A percentile compares a stretch with the other conserved stretches of the same genome.
phyloP scores from a whole-genome alignment of 2,329 filamentous ascomycete genomes.

The Lecanosticta acicola region DNA sequence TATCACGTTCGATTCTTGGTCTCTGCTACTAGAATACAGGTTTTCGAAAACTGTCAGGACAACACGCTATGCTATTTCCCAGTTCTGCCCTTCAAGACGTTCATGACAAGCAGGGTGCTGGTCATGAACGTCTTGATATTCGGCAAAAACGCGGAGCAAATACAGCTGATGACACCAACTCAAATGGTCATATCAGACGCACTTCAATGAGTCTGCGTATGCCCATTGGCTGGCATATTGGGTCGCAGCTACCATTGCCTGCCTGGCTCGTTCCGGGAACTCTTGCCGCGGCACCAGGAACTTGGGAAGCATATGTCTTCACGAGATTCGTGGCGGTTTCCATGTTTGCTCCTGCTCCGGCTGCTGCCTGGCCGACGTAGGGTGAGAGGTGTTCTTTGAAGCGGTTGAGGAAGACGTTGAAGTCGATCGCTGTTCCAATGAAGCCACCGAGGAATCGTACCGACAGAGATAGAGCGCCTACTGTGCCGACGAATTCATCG shows the following conservation, averaged over 20 bases:
- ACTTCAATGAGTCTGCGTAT: conserved; percentile 19
- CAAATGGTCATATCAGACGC: conserved; percentile 24
- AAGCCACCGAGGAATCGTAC: conserved; percentile 62
- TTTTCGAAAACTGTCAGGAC: too few species aligned
- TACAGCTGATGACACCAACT: conserved; percentile 19
- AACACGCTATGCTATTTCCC: too few species aligned
- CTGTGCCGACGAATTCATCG: conserved; percentile 62
- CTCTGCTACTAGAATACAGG: too few species aligned
- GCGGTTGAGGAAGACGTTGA: conserved; percentile 47
- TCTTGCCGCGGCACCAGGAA: conserved; percentile 16
- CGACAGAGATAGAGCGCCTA: conserved; percentile 60
- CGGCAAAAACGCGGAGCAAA: conserved; percentile 21
- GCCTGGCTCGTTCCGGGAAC: conserved; percentile 13
- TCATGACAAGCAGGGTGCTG: too few species aligned
- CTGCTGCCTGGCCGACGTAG: conserved; percentile 43
- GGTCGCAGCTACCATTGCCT: conserved; percentile 13
- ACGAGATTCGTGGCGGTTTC: conserved; percentile 9
- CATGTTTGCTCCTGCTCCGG: conserved; percentile 18
- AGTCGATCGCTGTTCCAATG: conserved; percentile 46
- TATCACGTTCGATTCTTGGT: too few species aligned
- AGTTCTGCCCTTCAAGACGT: too few species aligned
- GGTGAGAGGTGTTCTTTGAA: conserved; percentile 47
- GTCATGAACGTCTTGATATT: conserved; percentile 22
- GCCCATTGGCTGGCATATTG: conserved; percentile 20
- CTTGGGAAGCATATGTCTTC: conserved; percentile 16